Conservation (phyloP, 495 filamentous ascomycete genomes). For the Penicillium desertorum region DNA sequence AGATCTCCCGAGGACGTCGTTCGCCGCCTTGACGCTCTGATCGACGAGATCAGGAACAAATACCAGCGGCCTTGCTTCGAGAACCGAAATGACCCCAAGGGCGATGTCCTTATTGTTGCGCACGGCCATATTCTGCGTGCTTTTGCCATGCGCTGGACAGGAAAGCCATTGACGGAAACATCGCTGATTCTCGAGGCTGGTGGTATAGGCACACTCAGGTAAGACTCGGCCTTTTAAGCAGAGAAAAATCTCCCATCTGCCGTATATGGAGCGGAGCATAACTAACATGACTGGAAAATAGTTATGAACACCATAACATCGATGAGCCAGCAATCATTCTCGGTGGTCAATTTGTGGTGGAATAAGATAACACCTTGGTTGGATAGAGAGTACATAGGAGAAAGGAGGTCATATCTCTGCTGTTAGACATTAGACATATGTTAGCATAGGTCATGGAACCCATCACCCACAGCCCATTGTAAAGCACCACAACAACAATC, state of each 20-base stretch:
- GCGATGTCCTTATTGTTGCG: constrained; percentile 67
- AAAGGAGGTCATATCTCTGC: neutral
- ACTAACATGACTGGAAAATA: constrained; percentile 26
- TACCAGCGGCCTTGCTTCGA: constrained; percentile 49
- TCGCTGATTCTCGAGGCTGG: constrained; percentile 67
- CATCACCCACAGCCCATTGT: neutral
- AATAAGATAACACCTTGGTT: constrained; percentile 17
- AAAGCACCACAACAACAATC: neutral
- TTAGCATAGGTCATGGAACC: constrained; percentile 1
- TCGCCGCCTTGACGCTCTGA: constrained; percentile 68
- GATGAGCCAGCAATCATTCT: constrained; percentile 69
- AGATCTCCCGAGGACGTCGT: constrained; percentile 67
- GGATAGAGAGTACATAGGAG: neutral
- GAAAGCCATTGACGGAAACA: constrained; percentile 59
- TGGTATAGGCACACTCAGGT: constrained; percentile 80
- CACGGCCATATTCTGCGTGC: constrained; percentile 89
- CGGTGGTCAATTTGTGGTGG: constrained; percentile 53
- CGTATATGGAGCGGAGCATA: neutral
- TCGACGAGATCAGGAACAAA: constrained; percentile 65
- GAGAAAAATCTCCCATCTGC: neutral
- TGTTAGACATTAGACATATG: neutral
- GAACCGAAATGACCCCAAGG: constrained; percentile 45
- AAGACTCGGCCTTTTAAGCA: constrained; percentile 20
- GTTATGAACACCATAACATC: constrained; percentile 68
- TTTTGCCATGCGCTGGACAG: constrained; percentile 86